Evolutionary conservation across 1,284 basidiomycete species (phyloP).

Genomic region (Ceratobasidium sp.): DNA sequence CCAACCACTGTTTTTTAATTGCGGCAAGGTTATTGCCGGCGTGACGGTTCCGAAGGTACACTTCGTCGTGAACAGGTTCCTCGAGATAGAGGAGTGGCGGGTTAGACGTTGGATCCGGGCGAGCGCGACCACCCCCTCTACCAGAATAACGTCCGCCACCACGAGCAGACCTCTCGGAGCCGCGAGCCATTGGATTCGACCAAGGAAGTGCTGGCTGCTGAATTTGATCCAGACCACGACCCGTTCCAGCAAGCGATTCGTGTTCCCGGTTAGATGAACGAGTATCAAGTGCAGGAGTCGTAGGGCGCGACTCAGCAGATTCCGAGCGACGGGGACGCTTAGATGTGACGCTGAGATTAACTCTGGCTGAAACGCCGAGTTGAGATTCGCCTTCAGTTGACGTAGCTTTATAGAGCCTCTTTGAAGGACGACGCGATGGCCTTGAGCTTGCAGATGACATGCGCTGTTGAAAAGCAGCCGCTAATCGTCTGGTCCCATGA

Average conservation of each 20-base stretch:
- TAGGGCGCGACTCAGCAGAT: conserved; percentile 51
- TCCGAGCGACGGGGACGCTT: conserved; percentile 35
- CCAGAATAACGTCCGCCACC: conserved; percentile 13
- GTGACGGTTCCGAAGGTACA: conserved; percentile 53
- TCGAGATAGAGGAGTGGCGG: conserved; percentile 21
- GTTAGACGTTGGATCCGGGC: conserved; percentile 23
- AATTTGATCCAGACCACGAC: not conserved
- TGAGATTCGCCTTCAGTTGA: conserved; percentile 15
- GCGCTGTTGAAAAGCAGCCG: conserved; percentile 26
- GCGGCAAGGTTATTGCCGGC: conserved; percentile 48
- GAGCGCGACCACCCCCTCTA: conserved; percentile 10
- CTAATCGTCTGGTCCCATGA: conserved; percentile 27
- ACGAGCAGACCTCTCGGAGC: conserved; percentile 9
- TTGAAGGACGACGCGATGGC: conserved; percentile 30
- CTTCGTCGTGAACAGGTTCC: conserved; percentile 54
- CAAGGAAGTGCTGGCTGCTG: conserved; percentile 51
- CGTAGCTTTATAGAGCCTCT: conserved; percentile 19
- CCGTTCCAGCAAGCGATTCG: conserved; percentile 51
- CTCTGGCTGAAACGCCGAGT: conserved; percentile 9
- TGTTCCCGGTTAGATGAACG: conserved; percentile 4
- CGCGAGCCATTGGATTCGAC: conserved; percentile 4
- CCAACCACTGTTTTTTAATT: conserved; percentile 27
- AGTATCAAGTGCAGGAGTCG: conserved; percentile 46
- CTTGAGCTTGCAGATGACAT: conserved; percentile 36
- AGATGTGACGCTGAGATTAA: conserved; percentile 2